Percentiles rank a stretch among this genome's conserved stretches.
phyloP scores from a whole-genome alignment of 208 protist genomes.

The Novymonas esmeraldas region DNA sequence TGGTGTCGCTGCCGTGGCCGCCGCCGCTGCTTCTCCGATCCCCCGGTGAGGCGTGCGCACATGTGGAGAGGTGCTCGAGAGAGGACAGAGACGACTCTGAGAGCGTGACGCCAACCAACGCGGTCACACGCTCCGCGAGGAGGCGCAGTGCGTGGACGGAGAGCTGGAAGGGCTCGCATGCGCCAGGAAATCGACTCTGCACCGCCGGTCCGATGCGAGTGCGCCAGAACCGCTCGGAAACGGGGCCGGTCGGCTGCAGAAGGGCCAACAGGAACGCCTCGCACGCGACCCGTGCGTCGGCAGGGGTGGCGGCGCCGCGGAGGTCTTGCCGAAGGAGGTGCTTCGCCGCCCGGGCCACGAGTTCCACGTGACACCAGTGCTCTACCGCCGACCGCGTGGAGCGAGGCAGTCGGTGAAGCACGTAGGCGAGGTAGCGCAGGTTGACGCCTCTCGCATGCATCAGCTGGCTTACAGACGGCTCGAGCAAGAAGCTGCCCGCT shows the following conservation, averaged over 20 bases:
- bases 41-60: too few species aligned
- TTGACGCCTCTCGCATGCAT: constrained; percentile 81
- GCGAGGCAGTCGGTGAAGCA: constrained; percentile 73
- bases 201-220: constrained; percentile 68
- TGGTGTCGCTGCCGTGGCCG: neutral
- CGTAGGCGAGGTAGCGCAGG: constrained; percentile 75
- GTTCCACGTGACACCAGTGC: constrained; percentile 75
- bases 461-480: constrained; percentile 53
- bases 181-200: constrained; percentile 40
- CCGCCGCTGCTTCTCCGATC: neutral
- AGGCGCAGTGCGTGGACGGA: constrained; percentile 53
- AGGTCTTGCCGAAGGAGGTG: constrained; percentile 62
- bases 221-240: constrained; percentile 70
- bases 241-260: constrained; percentile 44
- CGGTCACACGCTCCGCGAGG: constrained; percentile 48
- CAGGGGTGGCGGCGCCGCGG: constrained; percentile 34
- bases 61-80: constrained; percentile 5
- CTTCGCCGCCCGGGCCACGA: constrained; percentile 69
- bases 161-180: constrained; percentile 60
- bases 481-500: constrained; percentile 47
- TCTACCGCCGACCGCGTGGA: constrained; percentile 43
- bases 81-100: constrained; percentile 45
- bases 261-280: constrained; percentile 55
- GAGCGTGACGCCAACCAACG: constrained; percentile 58
- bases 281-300: constrained; percentile 31